Percentiles rank a stretch among this genome's conserved stretches.
These are phyloP conservation scores for Cyclocybe aegerita DNA, from an alignment of 768 basidiomycete species.

Conservation along the genomic window DNA sequence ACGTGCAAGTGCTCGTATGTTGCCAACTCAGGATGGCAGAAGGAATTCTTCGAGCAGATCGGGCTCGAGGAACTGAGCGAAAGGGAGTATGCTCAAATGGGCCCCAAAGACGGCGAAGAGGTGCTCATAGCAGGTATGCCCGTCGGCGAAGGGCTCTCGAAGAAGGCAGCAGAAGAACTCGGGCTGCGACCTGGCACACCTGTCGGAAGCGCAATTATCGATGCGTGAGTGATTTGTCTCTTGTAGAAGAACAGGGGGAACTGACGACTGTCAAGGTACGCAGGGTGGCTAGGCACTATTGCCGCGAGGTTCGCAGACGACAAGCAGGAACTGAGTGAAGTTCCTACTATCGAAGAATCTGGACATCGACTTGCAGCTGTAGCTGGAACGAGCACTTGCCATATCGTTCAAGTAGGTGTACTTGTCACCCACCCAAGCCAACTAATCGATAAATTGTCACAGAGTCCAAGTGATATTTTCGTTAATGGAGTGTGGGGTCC, in stretches of 20 bases:
- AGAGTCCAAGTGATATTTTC: slow-evolving; percentile 83
- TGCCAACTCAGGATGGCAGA: slow-evolving; percentile 78
- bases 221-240: slow-evolving; percentile 60
- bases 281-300: slow-evolving; percentile 96
- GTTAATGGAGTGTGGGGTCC: slow-evolving; percentile 94
- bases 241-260: background rate
- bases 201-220: slow-evolving; percentile 93
- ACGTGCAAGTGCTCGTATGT: slow-evolving; percentile 96
- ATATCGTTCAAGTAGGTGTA: slow-evolving; percentile 75
- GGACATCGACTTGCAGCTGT: slow-evolving; percentile 84
- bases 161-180: slow-evolving; percentile 78
- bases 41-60: slow-evolving; percentile 79
- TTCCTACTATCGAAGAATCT: slow-evolving; percentile 74
- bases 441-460: background rate
- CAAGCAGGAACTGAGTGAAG: slow-evolving; percentile 44
- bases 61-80: slow-evolving; percentile 73
- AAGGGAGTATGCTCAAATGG: slow-evolving; percentile 73
- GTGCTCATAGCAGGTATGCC: slow-evolving; percentile 84
- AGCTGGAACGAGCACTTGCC: slow-evolving; percentile 96
- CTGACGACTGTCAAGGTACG: slow-evolving; percentile 51
- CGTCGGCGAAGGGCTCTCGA: slow-evolving; percentile 80
- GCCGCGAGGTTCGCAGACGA: slow-evolving; percentile 69
- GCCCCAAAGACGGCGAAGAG: slow-evolving; percentile 54
- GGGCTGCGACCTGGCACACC: slow-evolving; percentile 85
- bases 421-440: background rate